Conservation (phyloP, 805 yeast genomes). For the Nakazawaea ishiwadae region DNA sequence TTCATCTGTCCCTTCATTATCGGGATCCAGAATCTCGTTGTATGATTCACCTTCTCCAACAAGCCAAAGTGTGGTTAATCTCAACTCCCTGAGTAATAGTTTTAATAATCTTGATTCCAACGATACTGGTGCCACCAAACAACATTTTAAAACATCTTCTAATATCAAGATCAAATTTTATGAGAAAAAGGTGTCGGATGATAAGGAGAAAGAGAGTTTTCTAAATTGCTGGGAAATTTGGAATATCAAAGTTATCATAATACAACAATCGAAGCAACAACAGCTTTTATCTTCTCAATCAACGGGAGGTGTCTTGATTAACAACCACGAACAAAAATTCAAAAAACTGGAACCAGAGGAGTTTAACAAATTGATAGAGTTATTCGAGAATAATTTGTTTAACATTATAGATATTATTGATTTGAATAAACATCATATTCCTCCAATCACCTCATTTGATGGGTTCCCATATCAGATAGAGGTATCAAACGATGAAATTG, state of each 20-base stretch:
- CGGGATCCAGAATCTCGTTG: neutral
- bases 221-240: conserved; percentile 66
- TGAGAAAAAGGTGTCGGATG: conserved; percentile 15
- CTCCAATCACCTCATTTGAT: conserved; percentile 67
- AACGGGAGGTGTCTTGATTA: conserved; percentile 8
- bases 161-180: conserved; percentile 20
- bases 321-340: conserved; percentile 16
- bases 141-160: conserved; percentile 8
- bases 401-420: conserved; percentile 51
- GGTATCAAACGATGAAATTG: conserved; percentile 14
- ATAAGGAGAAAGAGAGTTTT: conserved; percentile 18
- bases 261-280: conserved; percentile 25
- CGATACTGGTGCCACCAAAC: neutral
- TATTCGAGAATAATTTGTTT: conserved; percentile 36
- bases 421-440: conserved; percentile 59
- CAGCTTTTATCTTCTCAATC: conserved; percentile 11
- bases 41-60: conserved; percentile 3
- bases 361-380: conserved; percentile 25
- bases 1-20: conserved; percentile 5
- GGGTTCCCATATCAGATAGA: conserved; percentile 58
- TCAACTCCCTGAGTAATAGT: neutral
- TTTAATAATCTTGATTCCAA: neutral
- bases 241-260: conserved; percentile 47
- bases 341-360: conserved; percentile 15
- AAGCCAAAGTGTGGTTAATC: neutral